phyloP scores from a whole-genome alignment of 73 alveolate species.

The Paramecium pentaurelia region DNA sequence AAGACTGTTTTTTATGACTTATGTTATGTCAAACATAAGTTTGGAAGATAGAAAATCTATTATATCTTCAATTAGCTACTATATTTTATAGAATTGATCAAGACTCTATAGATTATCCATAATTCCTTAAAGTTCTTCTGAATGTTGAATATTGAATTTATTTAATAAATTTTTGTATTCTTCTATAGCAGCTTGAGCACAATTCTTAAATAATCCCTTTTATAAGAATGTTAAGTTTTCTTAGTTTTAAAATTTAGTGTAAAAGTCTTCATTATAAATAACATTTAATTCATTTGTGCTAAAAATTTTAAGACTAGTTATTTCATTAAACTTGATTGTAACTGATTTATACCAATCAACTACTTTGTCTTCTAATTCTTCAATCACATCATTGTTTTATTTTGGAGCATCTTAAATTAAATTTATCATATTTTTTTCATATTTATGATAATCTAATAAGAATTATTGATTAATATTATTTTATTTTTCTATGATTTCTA shows the following conservation, averaged over 20 bases:
- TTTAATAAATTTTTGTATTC: background rate
- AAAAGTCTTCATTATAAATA: background rate
- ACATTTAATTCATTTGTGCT: background rate
- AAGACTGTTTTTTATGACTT: constrained; percentile 8
- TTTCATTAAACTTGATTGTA: background rate
- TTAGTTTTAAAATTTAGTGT: background rate
- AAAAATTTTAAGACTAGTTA: background rate
- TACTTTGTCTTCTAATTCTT: background rate
- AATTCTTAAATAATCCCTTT: background rate
- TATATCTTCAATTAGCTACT: background rate
- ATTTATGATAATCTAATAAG: constrained; percentile 24
- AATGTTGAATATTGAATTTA: background rate
- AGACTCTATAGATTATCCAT: background rate
- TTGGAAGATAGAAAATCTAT: background rate
- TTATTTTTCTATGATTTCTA: background rate
- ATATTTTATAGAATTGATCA: background rate
- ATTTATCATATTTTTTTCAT: constrained; percentile 28
- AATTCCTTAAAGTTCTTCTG: background rate
- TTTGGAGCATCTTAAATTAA: background rate
- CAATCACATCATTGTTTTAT: background rate
- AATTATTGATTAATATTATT: background rate
- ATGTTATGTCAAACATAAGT: constrained; percentile 12
- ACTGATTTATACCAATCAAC: constrained; percentile 18
- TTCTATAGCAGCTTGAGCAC: background rate
- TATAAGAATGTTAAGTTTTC: background rate